Percentiles rank a stretch among this genome's conserved stretches.
phyloP scores from a whole-genome alignment of 2,329 filamentous ascomycete genomes.

The Nannizzia gypsea region DNA sequence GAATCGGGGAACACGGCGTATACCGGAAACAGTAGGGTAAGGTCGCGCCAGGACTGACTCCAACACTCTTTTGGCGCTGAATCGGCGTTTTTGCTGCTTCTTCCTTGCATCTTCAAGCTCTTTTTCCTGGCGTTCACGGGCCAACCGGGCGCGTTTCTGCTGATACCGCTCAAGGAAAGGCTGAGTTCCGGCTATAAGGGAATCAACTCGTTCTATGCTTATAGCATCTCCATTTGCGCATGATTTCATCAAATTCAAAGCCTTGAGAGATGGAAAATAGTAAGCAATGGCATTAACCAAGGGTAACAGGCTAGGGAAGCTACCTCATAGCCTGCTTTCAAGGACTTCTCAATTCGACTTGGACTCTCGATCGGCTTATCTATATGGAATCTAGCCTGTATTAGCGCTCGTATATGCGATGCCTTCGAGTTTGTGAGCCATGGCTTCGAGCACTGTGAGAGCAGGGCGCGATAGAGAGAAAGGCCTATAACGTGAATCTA shows the following conservation, averaged over 20 bases:
- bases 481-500: constrained; percentile 23
- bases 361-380: constrained; percentile 31
- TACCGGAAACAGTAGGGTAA: constrained; percentile 23
- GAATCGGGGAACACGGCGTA: constrained; percentile 30
- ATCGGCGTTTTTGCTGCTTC: background rate
- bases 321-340: constrained; percentile 35
- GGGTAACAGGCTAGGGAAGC: background rate
- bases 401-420: constrained; percentile 19
- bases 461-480: constrained; percentile 36
- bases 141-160: background rate
- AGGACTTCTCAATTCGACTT: constrained; percentile 27
- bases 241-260: constrained; percentile 28
- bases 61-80: constrained; percentile 2
- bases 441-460: constrained; percentile 30
- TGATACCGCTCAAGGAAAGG: constrained; percentile 14
- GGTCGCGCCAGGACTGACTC: constrained; percentile 28
- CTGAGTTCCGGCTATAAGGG: constrained; percentile 20
- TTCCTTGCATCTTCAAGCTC: background rate
- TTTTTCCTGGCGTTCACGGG: background rate
- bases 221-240: constrained; percentile 21
- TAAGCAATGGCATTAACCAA: background rate
- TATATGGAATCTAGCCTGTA: constrained; percentile 29
- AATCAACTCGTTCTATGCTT: constrained; percentile 18
- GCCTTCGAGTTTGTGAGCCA: constrained; percentile 17
- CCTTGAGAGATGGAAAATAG: constrained; percentile 16